Base-by-base conservation (phyloP, 208 protist species). In the Novymonas esmeraldas region DNA sequence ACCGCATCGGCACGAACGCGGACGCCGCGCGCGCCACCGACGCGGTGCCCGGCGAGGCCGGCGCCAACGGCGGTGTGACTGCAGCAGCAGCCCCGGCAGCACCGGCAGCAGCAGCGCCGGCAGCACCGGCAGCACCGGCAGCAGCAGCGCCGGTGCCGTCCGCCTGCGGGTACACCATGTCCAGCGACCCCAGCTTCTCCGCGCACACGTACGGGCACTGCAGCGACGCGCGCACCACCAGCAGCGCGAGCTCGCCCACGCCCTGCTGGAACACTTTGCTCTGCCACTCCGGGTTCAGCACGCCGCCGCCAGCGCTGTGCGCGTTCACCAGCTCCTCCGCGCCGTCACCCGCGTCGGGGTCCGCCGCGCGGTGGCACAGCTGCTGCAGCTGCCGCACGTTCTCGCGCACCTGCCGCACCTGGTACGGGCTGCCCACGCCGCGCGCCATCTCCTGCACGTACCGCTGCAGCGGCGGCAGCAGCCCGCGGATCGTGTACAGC, bases 191-290 rank as follows among this genome's bases (percentile, higher is more conserved):
- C 13, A 82, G 72, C 39, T 70, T 69, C 28, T 78, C 61, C 20
- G 55, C 51, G 3, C 65, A 49, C 16, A 86, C 73, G 48, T 76
- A 44, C 36, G 71, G 70, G 62, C 72, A 79, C 42, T 80, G 51
- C 18, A 86, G 29, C 28, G 73, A 78, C 29, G 76, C 71, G 44
- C 73, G 52, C 22, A 76, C 60, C 16, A 79, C 70, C 24, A 65
- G 62, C 29, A 86, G 63, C 18, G 68, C 71, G 18, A 77, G 51
- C 41, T 61, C 57, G 22, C 72, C 67, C 2, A 86, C 76, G 38
- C 76, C 80, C 28, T 87, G 81, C 41, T 81, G 66, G 34, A 87
- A 83, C 3, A 87, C 46, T 56, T 83, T 82, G 34, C 65, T 57
- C 70, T 83, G 77, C 77, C 81, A 80, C 64, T 72, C 66, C 0